These are phyloP conservation scores for Colletotrichum trifolii DNA, from an alignment of 2,329 filamentous ascomycete species.

Conservation along the genomic window DNA sequence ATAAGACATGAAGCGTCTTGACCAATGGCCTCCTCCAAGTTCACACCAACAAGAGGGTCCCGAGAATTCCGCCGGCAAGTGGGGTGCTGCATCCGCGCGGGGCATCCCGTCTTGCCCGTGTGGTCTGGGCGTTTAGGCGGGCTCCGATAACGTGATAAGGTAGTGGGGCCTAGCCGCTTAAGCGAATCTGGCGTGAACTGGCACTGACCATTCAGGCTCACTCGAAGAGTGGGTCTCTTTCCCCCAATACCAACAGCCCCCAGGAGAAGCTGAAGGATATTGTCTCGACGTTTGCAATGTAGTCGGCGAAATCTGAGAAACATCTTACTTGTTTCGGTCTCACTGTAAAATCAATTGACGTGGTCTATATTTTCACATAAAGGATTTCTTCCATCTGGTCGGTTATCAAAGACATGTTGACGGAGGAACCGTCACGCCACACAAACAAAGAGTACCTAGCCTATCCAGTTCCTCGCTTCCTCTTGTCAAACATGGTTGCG, in stretches of 20 bases:
- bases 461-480: not conserved
- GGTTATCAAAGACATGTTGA: too few relatives aligned
- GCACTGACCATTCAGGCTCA: not conserved
- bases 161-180: not conserved
- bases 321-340: too few relatives aligned
- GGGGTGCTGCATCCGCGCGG: not conserved
- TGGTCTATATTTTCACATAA: too few relatives aligned
- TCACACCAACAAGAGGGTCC: not conserved
- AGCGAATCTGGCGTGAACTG: not conserved
- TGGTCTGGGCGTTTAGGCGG: not conserved
- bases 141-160: constrained; percentile 17
- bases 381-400: too few relatives aligned
- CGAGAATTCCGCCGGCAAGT: constrained; percentile 21
- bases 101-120: not conserved
- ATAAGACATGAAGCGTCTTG: too few relatives aligned
- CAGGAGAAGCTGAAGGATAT: too few relatives aligned
- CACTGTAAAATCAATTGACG: too few relatives aligned
- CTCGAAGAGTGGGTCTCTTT: not conserved
- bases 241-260: not conserved
- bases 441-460: not conserved
- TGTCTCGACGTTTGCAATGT: too few relatives aligned
- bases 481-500: not conserved
- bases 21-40: too few relatives aligned
- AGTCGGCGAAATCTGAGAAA: too few relatives aligned
- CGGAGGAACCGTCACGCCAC: too few relatives aligned